Base-by-base conservation (phyloP, 768 basidiomycete genomes). In the Pleurotus sapidus region DNA sequence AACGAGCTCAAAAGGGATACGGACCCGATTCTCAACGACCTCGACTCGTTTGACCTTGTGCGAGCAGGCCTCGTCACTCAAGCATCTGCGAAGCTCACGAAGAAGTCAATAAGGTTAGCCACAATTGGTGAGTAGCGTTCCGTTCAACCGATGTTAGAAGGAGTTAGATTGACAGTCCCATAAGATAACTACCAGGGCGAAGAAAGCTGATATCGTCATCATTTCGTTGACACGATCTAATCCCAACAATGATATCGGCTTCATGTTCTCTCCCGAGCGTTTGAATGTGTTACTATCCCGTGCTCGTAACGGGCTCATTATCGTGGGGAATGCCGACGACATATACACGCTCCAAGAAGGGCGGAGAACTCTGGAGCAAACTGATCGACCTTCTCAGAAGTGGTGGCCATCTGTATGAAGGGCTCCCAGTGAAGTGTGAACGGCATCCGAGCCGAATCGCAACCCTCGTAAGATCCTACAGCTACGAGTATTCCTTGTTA, bases 151-250 rank as follows among this genome's bases (percentile, higher is more conserved):
- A 46, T 18, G 20, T 14, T 1, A 0, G n/a, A 15, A 15, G 23
- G 12, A 46, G 12, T 34, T 14, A 38, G 7, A 9, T 38, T 18
- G 15, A 20, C 30, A 5, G 14, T 9, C 49, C 15, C 42, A 46
- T 25, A 46, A 88, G 88, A 89, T 62, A 90, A 89, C 61, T 90
- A 88, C 59, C 88, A 89, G 64, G 88, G 88, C 2, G 88, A 89
- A 64, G 87, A 89, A 66, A 83, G 84, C n/a, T 34, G 80, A 89
- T 49, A 84, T 90, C 48, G 84, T 90, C 23, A 70, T 90, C 34
- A 74, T 77, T 4, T 83, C 80, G 9, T 67, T 90, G 30, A 86
- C 84, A 0, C 69, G 88, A 48, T 87, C 86, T 60, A 88, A 90
- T 57, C 4, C 70, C 0, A 57, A 68, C 0, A 64, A 77, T 49